Percentiles rank a stretch among this genome's conserved stretches.
Conservation (phyloP, 106 monocot genomes). For the Ottelia alismoides region DNA sequence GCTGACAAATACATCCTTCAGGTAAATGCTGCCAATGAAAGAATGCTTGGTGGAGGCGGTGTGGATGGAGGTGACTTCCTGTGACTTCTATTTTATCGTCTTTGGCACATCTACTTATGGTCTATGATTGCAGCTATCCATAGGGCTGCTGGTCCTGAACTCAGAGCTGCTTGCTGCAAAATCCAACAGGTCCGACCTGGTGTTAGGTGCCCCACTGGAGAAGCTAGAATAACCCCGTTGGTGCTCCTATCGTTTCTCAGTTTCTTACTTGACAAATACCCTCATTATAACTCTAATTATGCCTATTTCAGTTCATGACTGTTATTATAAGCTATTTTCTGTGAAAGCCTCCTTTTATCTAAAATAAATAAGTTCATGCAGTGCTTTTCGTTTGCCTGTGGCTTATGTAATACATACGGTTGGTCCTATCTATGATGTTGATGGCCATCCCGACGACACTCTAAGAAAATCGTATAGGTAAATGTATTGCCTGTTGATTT, state of each 20-base stretch:
- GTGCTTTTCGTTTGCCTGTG: constrained; percentile 78
- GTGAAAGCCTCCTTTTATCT: no score
- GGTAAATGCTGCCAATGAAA: constrained; percentile 86
- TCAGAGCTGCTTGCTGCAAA: constrained; percentile 40
- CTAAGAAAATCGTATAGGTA: constrained; percentile 73
- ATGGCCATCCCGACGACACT: constrained; percentile 51
- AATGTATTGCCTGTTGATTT: background rate
- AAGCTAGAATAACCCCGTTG: constrained; percentile 89
- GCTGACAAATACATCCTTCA: constrained; percentile 6
- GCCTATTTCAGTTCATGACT: no score
- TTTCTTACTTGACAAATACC: no score
- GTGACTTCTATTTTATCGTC: background rate
- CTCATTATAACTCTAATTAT: no score
- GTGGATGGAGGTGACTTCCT: constrained; percentile 75
- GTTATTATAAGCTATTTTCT: no score
- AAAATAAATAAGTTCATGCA: no score
- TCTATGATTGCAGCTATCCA: constrained; percentile 61
- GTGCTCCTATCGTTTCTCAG: constrained; percentile 4
- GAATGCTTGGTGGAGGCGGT: constrained; percentile 87
- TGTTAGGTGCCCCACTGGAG: constrained; percentile 82
- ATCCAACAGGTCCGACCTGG: constrained; percentile 59
- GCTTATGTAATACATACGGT: constrained; percentile 85
- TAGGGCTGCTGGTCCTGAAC: constrained; percentile 86
- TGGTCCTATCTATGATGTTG: constrained; percentile 70
- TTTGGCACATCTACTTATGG: no score